Percentiles rank a stretch among this genome's conserved stretches.
These are phyloP conservation scores for Sphagnum contortum DNA, from an alignment of 225 moss, liverwort and hornwort genomes.

Conservation along the genomic window DNA sequence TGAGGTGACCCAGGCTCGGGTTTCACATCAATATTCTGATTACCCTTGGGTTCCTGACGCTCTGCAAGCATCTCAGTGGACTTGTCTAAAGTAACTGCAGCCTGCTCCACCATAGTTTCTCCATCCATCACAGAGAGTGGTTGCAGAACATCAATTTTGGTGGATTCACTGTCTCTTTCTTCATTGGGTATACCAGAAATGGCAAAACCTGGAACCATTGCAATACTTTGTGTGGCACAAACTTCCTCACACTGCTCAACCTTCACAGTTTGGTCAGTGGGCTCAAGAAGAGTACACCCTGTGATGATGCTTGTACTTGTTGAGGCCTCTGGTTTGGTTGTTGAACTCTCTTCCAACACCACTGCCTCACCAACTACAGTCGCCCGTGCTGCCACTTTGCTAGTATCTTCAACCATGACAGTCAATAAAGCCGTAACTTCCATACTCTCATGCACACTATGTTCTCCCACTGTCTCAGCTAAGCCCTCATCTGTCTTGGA, in stretches of 20 bases:
- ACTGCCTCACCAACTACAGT: slow-evolving; percentile 11
- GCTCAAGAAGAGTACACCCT: no score
- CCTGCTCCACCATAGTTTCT: slow-evolving; percentile 12
- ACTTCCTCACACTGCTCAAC: slow-evolving; percentile 18
- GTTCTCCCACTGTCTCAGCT: not conserved
- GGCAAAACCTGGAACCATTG: slow-evolving; percentile 18
- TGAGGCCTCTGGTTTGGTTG: slow-evolving; percentile 12
- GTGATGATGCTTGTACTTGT: not conserved
- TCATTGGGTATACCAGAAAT: slow-evolving; percentile 20
- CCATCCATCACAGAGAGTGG: slow-evolving; percentile 16
- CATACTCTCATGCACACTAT: slow-evolving; percentile 1
- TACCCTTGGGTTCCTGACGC: slow-evolving; percentile 21
- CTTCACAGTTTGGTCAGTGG: slow-evolving; percentile 1
- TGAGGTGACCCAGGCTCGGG: slow-evolving; percentile 68
- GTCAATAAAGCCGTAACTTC: not conserved
- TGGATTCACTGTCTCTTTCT: slow-evolving; percentile 19
- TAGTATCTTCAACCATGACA: slow-evolving; percentile 4
- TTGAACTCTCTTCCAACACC: slow-evolving; percentile 9
- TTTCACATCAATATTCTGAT: slow-evolving; percentile 43
- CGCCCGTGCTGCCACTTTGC: slow-evolving; percentile 14
- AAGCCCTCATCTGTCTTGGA: slow-evolving; percentile 11
- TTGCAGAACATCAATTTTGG: slow-evolving; percentile 7
- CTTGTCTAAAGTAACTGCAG: slow-evolving; percentile 14
- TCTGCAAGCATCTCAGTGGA: slow-evolving; percentile 11
- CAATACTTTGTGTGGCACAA: not conserved